Conservation (phyloP, 2,329 filamentous ascomycete genomes). For the Clonostachys solani region DNA sequence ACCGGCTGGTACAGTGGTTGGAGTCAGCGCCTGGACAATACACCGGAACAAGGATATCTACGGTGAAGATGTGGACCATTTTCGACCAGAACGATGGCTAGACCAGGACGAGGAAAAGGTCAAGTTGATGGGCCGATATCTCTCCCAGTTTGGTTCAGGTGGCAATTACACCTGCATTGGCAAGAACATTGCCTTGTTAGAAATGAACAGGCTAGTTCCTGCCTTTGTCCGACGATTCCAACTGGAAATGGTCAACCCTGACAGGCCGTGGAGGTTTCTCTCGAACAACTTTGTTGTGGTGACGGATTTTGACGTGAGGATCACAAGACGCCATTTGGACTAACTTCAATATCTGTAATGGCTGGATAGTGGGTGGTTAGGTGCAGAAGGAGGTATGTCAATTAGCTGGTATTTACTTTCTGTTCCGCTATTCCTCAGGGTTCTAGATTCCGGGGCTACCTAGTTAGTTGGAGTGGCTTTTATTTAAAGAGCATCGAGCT, state of each 20-base stretch:
- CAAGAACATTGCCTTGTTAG: constrained; percentile 59
- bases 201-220: constrained; percentile 61
- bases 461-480: no score
- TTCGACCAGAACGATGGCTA: constrained; percentile 37
- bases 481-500: no score
- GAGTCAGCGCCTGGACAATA: constrained; percentile 27
- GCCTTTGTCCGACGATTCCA: background rate
- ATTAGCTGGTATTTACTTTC: no score
- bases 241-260: background rate
- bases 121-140: constrained; percentile 30
- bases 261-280: background rate
- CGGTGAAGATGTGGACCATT: constrained; percentile 21
- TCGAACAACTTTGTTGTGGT: background rate
- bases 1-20: constrained; percentile 22
- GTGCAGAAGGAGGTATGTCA: no score
- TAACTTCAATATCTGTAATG: no score
- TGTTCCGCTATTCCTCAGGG: no score
- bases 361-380: no score
- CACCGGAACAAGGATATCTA: constrained; percentile 24
- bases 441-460: no score
- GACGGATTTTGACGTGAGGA: background rate
- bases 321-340: background rate
- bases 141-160: constrained; percentile 72
- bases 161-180: constrained; percentile 63
- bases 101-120: constrained; percentile 13